These are phyloP conservation scores for Phyllosticta citribraziliensis DNA, from an alignment of 2,329 filamentous ascomycete species.

Conservation along the genomic window DNA sequence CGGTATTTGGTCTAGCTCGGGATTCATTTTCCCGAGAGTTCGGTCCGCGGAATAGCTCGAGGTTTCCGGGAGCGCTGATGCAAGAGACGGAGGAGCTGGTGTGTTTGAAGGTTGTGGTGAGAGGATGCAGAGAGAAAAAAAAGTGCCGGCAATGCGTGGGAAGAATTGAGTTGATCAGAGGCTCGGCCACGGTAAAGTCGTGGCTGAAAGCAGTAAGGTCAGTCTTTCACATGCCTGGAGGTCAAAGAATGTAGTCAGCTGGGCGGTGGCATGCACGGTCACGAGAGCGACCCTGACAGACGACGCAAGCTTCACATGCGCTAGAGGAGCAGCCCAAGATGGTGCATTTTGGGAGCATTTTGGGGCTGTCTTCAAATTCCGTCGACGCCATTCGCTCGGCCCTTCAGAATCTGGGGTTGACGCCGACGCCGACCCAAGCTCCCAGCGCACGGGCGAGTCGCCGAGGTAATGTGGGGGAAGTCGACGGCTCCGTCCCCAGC, in stretches of 20 bases:
- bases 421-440: slow-evolving; percentile 5
- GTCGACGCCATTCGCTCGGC: slow-evolving; percentile 1
- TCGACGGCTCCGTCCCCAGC: neutral
- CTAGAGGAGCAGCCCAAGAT: neutral
- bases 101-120: neutral
- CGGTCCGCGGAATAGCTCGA: neutral
- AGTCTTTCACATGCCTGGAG: slow-evolving; percentile 8
- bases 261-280: slow-evolving; percentile 1
- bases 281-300: slow-evolving; percentile 8
- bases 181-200: neutral
- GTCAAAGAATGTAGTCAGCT: slow-evolving; percentile 2
- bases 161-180: neutral
- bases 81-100: neutral
- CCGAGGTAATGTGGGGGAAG: slow-evolving; percentile 11
- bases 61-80: neutral
- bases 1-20: slow-evolving; percentile 6
- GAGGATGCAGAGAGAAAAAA: neutral
- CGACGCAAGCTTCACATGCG: slow-evolving; percentile 5
- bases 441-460: slow-evolving; percentile 10
- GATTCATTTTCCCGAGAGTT: slow-evolving; percentile 8
- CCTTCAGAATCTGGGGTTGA: slow-evolving; percentile 7
- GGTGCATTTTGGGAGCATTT: slow-evolving; percentile 6
- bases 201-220: neutral
- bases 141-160: neutral
- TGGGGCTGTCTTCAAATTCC: slow-evolving; percentile 3